These are phyloP conservation scores for Stromatinia cepivora DNA, from an alignment of 2,329 filamentous ascomycete species.

Conservation along the genomic window DNA sequence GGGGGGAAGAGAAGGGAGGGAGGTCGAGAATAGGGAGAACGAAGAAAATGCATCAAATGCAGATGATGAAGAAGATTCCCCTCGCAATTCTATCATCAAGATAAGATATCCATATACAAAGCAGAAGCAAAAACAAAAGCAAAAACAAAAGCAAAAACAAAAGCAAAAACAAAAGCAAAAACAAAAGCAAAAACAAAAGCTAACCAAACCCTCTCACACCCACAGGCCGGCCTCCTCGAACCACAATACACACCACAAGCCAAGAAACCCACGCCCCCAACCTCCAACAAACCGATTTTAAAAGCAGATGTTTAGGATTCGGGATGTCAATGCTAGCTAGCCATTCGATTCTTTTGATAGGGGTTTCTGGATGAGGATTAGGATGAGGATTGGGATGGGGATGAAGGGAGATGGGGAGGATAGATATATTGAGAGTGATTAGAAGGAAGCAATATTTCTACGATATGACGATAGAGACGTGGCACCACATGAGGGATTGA, in stretches of 20 bases:
- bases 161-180: neutral
- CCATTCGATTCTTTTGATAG: neutral
- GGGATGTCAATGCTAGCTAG: no score
- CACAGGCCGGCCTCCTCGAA: constrained; percentile 10
- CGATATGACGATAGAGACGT: neutral
- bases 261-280: neutral
- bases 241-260: neutral
- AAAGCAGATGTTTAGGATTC: neutral
- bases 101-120: no score
- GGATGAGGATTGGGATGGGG: neutral
- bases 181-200: neutral
- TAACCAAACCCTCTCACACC: neutral
- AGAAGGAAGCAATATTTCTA: neutral
- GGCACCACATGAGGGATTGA: no score
- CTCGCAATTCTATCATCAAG: no score
- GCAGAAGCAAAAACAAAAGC: neutral
- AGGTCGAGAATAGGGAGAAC: no score
- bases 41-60: no score
- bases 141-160: no score
- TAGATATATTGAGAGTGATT: neutral
- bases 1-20: neutral
- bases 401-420: neutral
- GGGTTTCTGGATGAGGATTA: no score
- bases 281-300: neutral
- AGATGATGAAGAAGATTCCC: no score